Percentiles rank a stretch among this genome's conserved stretches.
Evolutionary conservation across 2,329 filamentous ascomycete species (phyloP).

Genomic region (Colletotrichum tanaceti): DNA sequence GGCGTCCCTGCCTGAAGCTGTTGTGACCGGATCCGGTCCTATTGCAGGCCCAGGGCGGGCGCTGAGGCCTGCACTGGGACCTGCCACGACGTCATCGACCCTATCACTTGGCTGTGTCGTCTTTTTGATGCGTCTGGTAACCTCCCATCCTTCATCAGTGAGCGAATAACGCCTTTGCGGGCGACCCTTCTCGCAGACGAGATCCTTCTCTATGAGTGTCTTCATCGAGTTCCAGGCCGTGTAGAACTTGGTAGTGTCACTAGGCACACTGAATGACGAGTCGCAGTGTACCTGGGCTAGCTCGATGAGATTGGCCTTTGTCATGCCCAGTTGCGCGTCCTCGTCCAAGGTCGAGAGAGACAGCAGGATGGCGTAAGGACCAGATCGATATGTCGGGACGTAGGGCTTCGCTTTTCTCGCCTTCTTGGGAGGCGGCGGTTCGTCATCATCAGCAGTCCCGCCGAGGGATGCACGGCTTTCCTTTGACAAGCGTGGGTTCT

Average conservation of each 20-base stretch:
- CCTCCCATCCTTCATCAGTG: conserved; percentile 83
- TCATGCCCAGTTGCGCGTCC: conserved; percentile 66
- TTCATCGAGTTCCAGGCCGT: conserved; percentile 89
- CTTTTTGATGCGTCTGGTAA: conserved; percentile 72
- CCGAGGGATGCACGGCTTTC: conserved; percentile 46
- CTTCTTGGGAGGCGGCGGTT: conserved; percentile 66
- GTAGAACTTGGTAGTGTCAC: conserved; percentile 75
- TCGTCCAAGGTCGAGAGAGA: conserved; percentile 72
- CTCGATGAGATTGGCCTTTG: conserved; percentile 76
- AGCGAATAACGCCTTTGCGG: conserved; percentile 76
- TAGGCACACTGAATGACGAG: conserved; percentile 75
- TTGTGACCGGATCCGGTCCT: conserved; percentile 12
- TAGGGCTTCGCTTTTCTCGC: conserved; percentile 72
- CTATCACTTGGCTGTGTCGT: conserved; percentile 49
- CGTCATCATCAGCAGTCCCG: conserved; percentile 52
- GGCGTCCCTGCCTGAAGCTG: conserved; percentile 1
- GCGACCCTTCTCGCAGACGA: conserved; percentile 77
- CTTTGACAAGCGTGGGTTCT: conserved; percentile 59
- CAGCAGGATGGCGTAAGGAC: conserved; percentile 77
- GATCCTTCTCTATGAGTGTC: conserved; percentile 76
- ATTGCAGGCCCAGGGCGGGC: conserved; percentile 4
- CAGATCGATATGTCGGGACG: conserved; percentile 78
- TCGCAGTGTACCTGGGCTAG: conserved; percentile 78
- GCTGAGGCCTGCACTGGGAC: conserved; percentile 41
- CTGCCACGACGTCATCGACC: conserved; percentile 33